Base-by-base conservation (phyloP, 495 filamentous ascomycete genomes). In the Lepraria neglecta region DNA sequence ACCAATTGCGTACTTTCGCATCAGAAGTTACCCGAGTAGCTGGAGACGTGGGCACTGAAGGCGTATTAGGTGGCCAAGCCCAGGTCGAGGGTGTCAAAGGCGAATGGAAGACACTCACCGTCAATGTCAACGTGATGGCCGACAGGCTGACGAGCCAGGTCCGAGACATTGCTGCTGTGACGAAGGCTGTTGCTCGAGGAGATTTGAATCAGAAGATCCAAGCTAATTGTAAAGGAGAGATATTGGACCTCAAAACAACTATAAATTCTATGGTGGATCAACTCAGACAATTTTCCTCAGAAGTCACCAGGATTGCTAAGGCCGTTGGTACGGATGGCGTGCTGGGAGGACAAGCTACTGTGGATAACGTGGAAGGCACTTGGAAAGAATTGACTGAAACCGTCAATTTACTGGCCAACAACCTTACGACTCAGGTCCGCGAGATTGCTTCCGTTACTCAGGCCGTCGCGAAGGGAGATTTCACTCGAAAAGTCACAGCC, bases 251-350 rank as follows among this genome's bases (percentile, higher is more conserved):
- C 47, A 98, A 98, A 74, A 87, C 88, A 56, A 98, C 95, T 46
- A 97, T 98, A 76, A 98, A 98, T 73, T 91, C 88, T 73, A 98
- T 98, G 94, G 94, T 98, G 64, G 94, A 97, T 71, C 94, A 96
- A 72, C 80, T 98, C 21, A 89, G 92, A 64, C 92, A 96, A 70
- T 98, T 98, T 68, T 94, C 94, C 3, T 89, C 92, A 51, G 92
- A 98, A 78, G 94, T 98, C 53, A 97, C 94, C 19, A 96, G 95
- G 77, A 95, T 98, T 67, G 94, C 94, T 44, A 86, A 91, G 68
- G 94, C 97, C 69, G 94, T 98, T 77, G 94, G 94, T 64, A 97
- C 94, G 1, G 94, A 98, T 69, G 94, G 94, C 68, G 87, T 92
- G 51, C 82, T 98, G 4, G 94, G 94, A 69, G 94, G 92, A 35